Evolutionary conservation across 192 early-diverging fungal genomes (phyloP).

Genomic region (Entomortierella parvispora): DNA sequence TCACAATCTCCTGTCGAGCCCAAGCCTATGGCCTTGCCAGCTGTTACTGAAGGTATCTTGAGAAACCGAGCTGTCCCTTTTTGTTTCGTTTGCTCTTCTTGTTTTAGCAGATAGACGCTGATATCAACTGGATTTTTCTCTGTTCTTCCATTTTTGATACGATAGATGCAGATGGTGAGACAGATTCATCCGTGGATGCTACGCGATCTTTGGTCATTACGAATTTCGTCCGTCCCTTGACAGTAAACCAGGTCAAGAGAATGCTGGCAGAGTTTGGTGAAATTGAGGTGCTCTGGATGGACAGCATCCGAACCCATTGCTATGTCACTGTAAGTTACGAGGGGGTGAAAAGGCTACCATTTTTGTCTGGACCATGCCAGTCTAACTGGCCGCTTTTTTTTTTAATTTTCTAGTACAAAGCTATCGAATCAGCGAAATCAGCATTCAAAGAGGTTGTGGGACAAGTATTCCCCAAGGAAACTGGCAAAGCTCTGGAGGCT

Average conservation of each 20-base stretch:
- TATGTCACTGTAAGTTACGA: conserved; percentile 69
- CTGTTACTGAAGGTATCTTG: not conserved
- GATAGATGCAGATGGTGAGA: not conserved
- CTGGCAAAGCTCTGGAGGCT: conserved; percentile 28
- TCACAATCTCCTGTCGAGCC: not conserved
- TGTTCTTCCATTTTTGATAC: not conserved
- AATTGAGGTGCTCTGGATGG: conserved; percentile 68
- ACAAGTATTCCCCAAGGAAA: conserved; percentile 39
- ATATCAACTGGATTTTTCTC: not conserved
- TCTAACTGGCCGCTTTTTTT: too few species aligned
- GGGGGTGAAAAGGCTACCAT: not conserved
- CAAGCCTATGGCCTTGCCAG: not conserved
- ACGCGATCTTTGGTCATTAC: conserved; percentile 58
- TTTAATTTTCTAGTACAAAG: conserved; percentile 19
- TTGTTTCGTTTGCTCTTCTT: too few species aligned
- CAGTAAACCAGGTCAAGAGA: conserved; percentile 54
- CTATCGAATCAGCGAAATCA: conserved; percentile 11
- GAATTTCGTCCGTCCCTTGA: conserved; percentile 68
- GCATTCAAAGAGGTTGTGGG: conserved; percentile 19
- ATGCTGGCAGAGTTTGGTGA: conserved; percentile 61
- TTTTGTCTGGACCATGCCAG: too few species aligned
- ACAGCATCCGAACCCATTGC: conserved; percentile 70
- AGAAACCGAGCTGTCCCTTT: too few species aligned
- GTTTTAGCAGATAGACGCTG: too few species aligned
- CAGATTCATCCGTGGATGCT: not conserved